A percentile compares a stretch with the other conserved stretches of the same genome.
These are phyloP conservation scores for Lentinula lateritia DNA, from an alignment of 768 basidiomycete genomes.

Conservation along the genomic window DNA sequence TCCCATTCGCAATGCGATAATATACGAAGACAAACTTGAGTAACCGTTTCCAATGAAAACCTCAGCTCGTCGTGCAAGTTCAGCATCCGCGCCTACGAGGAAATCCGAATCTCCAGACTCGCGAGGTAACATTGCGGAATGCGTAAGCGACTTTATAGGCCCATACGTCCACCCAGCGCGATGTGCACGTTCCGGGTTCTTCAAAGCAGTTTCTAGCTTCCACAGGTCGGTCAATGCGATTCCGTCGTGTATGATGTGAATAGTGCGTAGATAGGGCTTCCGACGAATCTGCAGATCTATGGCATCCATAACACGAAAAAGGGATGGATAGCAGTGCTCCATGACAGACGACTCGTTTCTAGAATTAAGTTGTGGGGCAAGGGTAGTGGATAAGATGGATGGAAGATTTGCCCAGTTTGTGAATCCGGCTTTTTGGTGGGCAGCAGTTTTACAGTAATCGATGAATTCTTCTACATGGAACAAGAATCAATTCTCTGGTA, in stretches of 20 bases:
- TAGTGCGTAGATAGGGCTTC: constrained; percentile 29
- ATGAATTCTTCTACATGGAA: constrained; percentile 34
- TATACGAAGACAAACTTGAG: constrained; percentile 40
- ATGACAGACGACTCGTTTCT: constrained; percentile 29
- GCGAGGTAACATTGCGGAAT: constrained; percentile 32
- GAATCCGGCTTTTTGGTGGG: constrained; percentile 29
- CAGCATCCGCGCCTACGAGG: constrained; percentile 34
- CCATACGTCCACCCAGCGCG: constrained; percentile 31
- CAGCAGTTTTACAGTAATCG: constrained; percentile 32
- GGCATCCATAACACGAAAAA: constrained; percentile 33
- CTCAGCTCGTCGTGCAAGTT: constrained; percentile 36
- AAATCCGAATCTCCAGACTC: constrained; percentile 36
- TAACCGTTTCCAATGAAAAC: constrained; percentile 44
- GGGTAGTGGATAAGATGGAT: constrained; percentile 21
- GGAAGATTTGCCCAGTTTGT: constrained; percentile 47
- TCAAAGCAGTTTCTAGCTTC: constrained; percentile 33
- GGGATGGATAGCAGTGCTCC: constrained; percentile 40
- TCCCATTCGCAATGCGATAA: constrained; percentile 35
- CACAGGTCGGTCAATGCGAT: constrained; percentile 38
- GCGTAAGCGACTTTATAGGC: constrained; percentile 35
- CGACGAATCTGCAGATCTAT: constrained; percentile 28
- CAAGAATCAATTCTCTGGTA: not conserved
- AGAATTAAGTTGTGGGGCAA: constrained; percentile 30
- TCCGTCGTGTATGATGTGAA: constrained; percentile 43
- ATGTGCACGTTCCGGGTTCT: constrained; percentile 25